A percentile compares a stretch with the other conserved stretches of the same genome.
phyloP scores from a whole-genome alignment of 2,329 filamentous ascomycete genomes.

The Xylaria sp. region DNA sequence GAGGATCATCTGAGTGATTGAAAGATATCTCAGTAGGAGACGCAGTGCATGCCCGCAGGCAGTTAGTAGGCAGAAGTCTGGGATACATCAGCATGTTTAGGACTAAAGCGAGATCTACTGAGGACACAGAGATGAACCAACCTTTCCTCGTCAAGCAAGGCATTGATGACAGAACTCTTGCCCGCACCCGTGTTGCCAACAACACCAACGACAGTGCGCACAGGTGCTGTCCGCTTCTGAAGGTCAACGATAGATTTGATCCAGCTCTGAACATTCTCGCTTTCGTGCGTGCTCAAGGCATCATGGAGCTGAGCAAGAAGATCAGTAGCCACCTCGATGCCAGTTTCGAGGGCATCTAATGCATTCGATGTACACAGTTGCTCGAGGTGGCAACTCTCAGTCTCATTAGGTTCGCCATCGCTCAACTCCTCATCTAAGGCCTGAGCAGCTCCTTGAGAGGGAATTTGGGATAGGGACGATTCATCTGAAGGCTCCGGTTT shows the following conservation, averaged over 20 bases:
- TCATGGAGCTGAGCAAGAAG: constrained; percentile 38
- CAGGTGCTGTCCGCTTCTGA: constrained; percentile 50
- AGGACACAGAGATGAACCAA: constrained; percentile 28
- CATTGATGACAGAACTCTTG: constrained; percentile 72
- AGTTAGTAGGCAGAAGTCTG: constrained; percentile 45
- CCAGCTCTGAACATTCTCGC: constrained; percentile 47
- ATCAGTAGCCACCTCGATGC: constrained; percentile 34
- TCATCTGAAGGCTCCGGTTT: constrained; percentile 27
- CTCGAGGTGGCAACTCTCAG: constrained; percentile 37
- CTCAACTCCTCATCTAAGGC: background rate
- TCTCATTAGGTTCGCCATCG: background rate
- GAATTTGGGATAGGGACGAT: constrained; percentile 12
- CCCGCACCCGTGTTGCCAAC: constrained; percentile 71
- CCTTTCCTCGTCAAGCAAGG: constrained; percentile 69
- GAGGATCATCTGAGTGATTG: constrained; percentile 45
- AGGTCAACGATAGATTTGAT: constrained; percentile 55
- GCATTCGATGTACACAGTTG: constrained; percentile 30
- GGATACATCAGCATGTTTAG: constrained; percentile 1
- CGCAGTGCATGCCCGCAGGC: constrained; percentile 46
- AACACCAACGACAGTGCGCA: constrained; percentile 63
- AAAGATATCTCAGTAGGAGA: constrained; percentile 46
- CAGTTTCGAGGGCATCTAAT: constrained; percentile 40
- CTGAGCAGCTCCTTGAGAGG: background rate
- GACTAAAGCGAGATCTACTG: background rate
- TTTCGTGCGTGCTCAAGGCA: constrained; percentile 20